Conservation (phyloP, 495 filamentous ascomycete species). For the Zalerion maritima region DNA sequence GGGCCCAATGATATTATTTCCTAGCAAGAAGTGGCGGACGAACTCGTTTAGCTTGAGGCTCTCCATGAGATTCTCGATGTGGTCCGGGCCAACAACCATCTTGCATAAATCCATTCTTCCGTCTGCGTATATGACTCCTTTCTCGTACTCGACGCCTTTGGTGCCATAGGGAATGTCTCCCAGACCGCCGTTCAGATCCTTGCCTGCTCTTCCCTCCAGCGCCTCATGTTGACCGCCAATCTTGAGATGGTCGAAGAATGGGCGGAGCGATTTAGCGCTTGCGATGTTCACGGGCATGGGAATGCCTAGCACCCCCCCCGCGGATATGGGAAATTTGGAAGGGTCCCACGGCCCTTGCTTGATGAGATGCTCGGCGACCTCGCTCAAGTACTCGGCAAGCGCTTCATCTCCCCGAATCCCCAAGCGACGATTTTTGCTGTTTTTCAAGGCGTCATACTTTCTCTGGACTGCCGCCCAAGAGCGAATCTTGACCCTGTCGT, state of each 20-base stretch:
- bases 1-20: conserved; percentile 29
- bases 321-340: conserved; percentile 2
- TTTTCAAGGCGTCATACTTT: conserved; percentile 1
- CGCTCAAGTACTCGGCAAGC: too few relatives aligned
- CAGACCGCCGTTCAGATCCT: conserved; percentile 1
- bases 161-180: conserved; percentile 2
- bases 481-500: conserved; percentile 3
- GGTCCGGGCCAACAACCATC: conserved; percentile 22
- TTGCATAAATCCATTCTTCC: conserved; percentile 16
- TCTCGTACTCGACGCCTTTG: conserved; percentile 2
- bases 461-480: conserved; percentile 3
- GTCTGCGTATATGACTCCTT: conserved; percentile 6
- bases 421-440: conserved; percentile 2
- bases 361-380: too few relatives aligned
- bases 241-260: conserved; percentile 4
- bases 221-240: neutral
- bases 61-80: conserved; percentile 20
- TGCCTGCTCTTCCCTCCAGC: neutral
- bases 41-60: conserved; percentile 18
- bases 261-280: neutral
- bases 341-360: conserved; percentile 5
- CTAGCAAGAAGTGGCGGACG: conserved; percentile 26
- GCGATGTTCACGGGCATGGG: conserved; percentile 5
- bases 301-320: neutral
- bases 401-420: too few relatives aligned